Evolutionary conservation across 371 early-diverging fungal species (phyloP).

Genomic region (Apophysomyces trapeziformis): DNA sequence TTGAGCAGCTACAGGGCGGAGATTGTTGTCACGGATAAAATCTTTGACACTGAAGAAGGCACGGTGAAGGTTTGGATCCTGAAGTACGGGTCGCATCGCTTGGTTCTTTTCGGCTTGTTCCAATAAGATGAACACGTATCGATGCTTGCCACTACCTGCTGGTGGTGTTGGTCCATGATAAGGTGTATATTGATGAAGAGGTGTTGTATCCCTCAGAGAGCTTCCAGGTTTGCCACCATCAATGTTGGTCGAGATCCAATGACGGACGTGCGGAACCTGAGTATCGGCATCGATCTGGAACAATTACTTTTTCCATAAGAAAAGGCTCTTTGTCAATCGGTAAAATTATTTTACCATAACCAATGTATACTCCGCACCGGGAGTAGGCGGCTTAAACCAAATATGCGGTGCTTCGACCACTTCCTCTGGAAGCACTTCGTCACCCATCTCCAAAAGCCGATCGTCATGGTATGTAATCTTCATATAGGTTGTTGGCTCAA

Average conservation of each 20-base stretch:
- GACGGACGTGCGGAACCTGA: conserved; percentile 29
- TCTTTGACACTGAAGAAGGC: conserved; percentile 19
- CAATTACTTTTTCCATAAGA: neutral
- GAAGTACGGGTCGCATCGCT: conserved; percentile 10
- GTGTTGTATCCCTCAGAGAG: conserved; percentile 9
- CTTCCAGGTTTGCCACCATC: conserved; percentile 21
- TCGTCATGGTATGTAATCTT: conserved; percentile 30
- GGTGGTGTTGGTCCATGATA: conserved; percentile 28
- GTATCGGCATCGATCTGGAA: conserved; percentile 34
- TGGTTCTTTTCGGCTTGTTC: conserved; percentile 26
- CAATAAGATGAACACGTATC: conserved; percentile 33
- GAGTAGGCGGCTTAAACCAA: conserved; percentile 27
- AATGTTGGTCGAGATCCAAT: conserved; percentile 39
- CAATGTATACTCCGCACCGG: conserved; percentile 32
- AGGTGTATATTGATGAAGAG: conserved; percentile 22
- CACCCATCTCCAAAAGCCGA: conserved; percentile 25
- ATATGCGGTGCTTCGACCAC: conserved; percentile 23
- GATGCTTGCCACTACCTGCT: conserved; percentile 18
- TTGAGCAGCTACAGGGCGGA: conserved; percentile 25
- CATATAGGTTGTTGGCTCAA: conserved; percentile 29
- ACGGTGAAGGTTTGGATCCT: conserved; percentile 15
- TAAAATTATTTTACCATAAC: conserved; percentile 24
- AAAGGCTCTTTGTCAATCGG: neutral
- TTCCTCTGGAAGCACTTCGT: conserved; percentile 23
- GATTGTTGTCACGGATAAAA: conserved; percentile 25